Base-by-base conservation (phyloP, 1,284 basidiomycete species). In the Mycosarcoma maydis region DNA sequence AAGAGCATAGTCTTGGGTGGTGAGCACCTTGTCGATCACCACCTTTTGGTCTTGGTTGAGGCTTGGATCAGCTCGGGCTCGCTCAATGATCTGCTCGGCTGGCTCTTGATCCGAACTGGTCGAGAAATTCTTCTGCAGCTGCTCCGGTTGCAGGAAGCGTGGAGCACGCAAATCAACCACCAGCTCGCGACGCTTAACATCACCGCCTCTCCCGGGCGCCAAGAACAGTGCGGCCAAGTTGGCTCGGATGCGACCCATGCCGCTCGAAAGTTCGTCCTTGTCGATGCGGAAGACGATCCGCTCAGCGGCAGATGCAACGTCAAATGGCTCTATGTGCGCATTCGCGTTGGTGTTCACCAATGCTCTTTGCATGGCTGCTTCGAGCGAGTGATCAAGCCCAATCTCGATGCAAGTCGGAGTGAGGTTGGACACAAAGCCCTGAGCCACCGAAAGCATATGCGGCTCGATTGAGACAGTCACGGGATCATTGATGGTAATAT, bases 211-310 rank as follows among this genome's bases (percentile, higher is more conserved):
- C 0, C 87, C 88, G n/a, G 66, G 68, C 0, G 81, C 68, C 76
- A 92, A 91, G 83, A 98, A 98, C 7, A 98, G 80, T 56, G 90
- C 89, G 0, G 94, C 90, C 26, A 98, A 87, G 77, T 97, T 98
- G 70, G 92, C 90, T 6, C 95, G 87, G 73, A 98, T 88, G 27
- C 91, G 86, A 39, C 88, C 88, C 88, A 98, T 90, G 0, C 94
- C 92, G 9, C 88, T 87, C 8, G 88, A 87, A 37, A 97, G 84
- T 81, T 98, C 95, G 81, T 98, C 96, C 77, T 90, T 91, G 85
- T 98, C 95, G 59, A 98, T 89, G 22, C 94, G 87, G 83, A 94
- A 98, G 7, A 90, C 80, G 19, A 88, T 78, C n/a, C 43, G 26
- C 2, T 54, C 59, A 16, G 46, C 45, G 14, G 49, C 53, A 29